Conservation (phyloP, 1,139 yeast genomes). For the Protomyces gravidus region DNA sequence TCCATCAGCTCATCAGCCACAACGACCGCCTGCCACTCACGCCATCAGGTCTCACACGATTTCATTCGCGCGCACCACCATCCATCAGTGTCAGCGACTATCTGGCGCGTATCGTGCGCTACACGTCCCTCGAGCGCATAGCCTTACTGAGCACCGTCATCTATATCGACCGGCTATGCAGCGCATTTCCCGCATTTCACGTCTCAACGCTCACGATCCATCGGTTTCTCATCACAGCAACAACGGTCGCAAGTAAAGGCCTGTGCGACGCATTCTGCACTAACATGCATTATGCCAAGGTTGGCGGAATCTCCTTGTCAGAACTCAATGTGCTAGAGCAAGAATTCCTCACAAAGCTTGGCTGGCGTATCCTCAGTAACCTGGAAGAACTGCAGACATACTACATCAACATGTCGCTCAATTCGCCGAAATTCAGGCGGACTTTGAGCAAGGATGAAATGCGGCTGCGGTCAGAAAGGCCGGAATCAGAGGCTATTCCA, state of each 20-base stretch:
- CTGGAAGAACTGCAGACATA: conserved; percentile 42
- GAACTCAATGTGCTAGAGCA: conserved; percentile 84
- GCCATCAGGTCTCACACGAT: conserved; percentile 61
- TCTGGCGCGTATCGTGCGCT: conserved; percentile 69
- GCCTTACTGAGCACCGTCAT: conserved; percentile 76
- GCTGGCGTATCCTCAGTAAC: conserved; percentile 66
- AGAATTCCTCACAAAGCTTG: conserved; percentile 76
- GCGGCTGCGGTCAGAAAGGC: not conserved
- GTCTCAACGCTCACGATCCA: conserved; percentile 90
- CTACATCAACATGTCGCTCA: conserved; percentile 34
- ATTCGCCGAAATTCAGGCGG: conserved; percentile 12
- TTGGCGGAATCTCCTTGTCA: conserved; percentile 84
- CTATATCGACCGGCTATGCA: conserved; percentile 78
- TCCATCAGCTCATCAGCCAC: conserved; percentile 61
- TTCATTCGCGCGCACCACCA: conserved; percentile 91
- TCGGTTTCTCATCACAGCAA: conserved; percentile 81
- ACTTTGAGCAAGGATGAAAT: not conserved
- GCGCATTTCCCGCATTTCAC: conserved; percentile 73
- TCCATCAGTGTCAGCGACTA: conserved; percentile 76
- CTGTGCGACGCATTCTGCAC: conserved; percentile 93
- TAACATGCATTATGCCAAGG: conserved; percentile 88
- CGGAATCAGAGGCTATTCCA: not conserved
- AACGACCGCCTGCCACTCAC: conserved; percentile 56
- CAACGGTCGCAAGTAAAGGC: conserved; percentile 87
- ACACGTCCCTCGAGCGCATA: conserved; percentile 78